Conservation (phyloP, 768 basidiomycete genomes). For the Saitozyma sp. region DNA sequence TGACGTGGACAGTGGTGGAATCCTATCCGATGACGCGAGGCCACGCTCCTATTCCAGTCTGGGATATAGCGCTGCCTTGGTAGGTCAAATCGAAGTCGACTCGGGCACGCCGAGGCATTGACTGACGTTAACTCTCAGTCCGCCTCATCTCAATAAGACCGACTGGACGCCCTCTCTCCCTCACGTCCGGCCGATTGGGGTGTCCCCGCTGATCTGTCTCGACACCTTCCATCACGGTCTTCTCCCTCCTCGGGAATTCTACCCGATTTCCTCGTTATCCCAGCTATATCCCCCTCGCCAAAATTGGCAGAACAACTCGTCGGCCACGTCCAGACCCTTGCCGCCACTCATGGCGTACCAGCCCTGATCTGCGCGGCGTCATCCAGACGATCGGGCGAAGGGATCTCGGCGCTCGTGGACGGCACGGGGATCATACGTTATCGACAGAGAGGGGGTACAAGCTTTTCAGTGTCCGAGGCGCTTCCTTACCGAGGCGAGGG, state of each 20-base stretch:
- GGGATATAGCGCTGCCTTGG: constrained; percentile 13
- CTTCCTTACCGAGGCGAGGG: background rate
- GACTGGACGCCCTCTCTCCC: constrained; percentile 8
- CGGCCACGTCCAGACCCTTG: constrained; percentile 9
- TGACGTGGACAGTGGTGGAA: constrained; percentile 10
- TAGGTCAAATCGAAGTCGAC: background rate
- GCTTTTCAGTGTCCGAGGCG: constrained; percentile 7
- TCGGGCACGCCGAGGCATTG: too few relatives aligned
- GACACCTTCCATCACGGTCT: constrained; percentile 22
- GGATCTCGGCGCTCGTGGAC: constrained; percentile 15
- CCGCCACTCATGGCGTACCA: constrained; percentile 12
- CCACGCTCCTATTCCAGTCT: constrained; percentile 2
- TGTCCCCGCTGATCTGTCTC: constrained; percentile 23
- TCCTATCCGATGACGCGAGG: constrained; percentile 12
- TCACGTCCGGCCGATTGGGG: constrained; percentile 4
- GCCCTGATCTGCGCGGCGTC: constrained; percentile 13
- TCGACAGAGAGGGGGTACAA: constrained; percentile 15
- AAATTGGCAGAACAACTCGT: constrained; percentile 11
- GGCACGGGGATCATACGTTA: constrained; percentile 9
- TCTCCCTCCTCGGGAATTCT: background rate
- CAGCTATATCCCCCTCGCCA: constrained; percentile 7
- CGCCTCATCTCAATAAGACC: constrained; percentile 10
- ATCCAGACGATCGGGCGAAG: constrained; percentile 2
- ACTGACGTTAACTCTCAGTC: constrained; percentile 6
- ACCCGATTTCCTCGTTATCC: constrained; percentile 11